A percentile compares a stretch with the other conserved stretches of the same genome.
These are phyloP conservation scores for Malania oleifera DNA, from an alignment of 164 flowering plant species.

Conservation along the genomic window DNA sequence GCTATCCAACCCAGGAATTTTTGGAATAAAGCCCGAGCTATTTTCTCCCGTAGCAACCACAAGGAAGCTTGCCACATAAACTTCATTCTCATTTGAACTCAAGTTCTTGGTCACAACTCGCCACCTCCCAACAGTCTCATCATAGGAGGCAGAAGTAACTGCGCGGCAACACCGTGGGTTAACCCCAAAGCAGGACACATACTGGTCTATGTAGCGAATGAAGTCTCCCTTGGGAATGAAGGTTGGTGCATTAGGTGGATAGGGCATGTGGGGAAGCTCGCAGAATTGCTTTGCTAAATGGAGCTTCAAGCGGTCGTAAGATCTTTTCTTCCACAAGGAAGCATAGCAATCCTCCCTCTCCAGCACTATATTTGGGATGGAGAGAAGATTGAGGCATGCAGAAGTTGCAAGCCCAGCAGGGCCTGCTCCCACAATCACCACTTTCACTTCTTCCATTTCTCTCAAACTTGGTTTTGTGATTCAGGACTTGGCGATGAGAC, in stretches of 20 bases:
- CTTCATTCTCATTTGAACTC: background rate
- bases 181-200: slow-evolving; percentile 17
- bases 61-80: slow-evolving; percentile 13
- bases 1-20: slow-evolving; percentile 20
- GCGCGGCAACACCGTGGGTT: slow-evolving; percentile 4
- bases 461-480: too few relatives aligned
- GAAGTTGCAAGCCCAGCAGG: slow-evolving; percentile 35
- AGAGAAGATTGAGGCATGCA: slow-evolving; percentile 25
- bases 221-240: slow-evolving; percentile 18
- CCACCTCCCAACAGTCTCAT: slow-evolving; percentile 15
- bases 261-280: slow-evolving; percentile 33
- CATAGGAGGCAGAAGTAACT: slow-evolving; percentile 18
- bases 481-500: too few relatives aligned
- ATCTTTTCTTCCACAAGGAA: slow-evolving; percentile 31
- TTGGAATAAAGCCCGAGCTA: slow-evolving; percentile 17
- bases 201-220: slow-evolving; percentile 24
- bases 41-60: slow-evolving; percentile 36
- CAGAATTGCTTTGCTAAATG: slow-evolving; percentile 35
- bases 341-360: slow-evolving; percentile 34
- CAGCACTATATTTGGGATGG: slow-evolving; percentile 26
- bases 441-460: slow-evolving; percentile 1
- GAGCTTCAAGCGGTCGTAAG: slow-evolving; percentile 34
- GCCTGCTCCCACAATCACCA: slow-evolving; percentile 29
- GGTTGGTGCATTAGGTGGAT: slow-evolving; percentile 14
- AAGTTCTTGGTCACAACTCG: slow-evolving; percentile 10